Evolutionary conservation across 2,329 filamentous ascomycete genomes (phyloP).

Genomic region (Dendrostoma leiphaemia): DNA sequence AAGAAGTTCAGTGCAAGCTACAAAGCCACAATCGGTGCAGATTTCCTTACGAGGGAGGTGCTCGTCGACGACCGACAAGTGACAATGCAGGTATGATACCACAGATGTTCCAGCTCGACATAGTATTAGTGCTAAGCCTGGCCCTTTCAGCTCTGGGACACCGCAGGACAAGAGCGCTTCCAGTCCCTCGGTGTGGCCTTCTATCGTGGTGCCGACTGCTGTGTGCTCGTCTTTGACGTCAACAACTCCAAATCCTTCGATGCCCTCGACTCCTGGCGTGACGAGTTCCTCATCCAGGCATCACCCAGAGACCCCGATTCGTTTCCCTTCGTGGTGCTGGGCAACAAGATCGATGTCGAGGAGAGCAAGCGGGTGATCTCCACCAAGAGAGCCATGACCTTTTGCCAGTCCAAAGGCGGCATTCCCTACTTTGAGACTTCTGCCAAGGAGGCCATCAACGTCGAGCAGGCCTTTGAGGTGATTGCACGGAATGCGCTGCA

Average conservation of each 20-base stretch:
- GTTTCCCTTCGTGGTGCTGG: constrained; percentile 96
- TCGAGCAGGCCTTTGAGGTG: constrained; percentile 81
- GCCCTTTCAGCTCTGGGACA: constrained; percentile 84
- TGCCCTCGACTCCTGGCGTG: constrained; percentile 95
- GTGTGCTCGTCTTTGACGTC: constrained; percentile 95
- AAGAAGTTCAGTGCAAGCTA: constrained; percentile 99
- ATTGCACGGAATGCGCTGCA: constrained; percentile 94
- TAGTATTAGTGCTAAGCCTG: not conserved
- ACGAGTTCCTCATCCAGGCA: constrained; percentile 97
- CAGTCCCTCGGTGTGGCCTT: constrained; percentile 97
- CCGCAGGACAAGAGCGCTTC: constrained; percentile 89
- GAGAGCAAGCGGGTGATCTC: constrained; percentile 97
- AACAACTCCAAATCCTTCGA: constrained; percentile 99
- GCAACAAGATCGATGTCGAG: constrained; percentile 98
- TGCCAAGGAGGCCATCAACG: constrained; percentile 97
- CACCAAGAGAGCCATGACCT: constrained; percentile 92
- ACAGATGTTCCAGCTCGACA: too few relatives aligned
- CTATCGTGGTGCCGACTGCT: constrained; percentile 96
- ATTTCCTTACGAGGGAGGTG: constrained; percentile 98
- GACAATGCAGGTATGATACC: constrained; percentile 71
- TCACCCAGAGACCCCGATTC: constrained; percentile 94
- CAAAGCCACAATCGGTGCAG: constrained; percentile 98
- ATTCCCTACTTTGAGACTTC: constrained; percentile 99
- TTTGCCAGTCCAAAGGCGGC: constrained; percentile 94
- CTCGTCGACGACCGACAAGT: constrained; percentile 95